Percentiles rank a stretch among this genome's conserved stretches.
Conservation (phyloP, 2,329 filamentous ascomycete genomes). For the Neofusicoccum kwambonambiense region DNA sequence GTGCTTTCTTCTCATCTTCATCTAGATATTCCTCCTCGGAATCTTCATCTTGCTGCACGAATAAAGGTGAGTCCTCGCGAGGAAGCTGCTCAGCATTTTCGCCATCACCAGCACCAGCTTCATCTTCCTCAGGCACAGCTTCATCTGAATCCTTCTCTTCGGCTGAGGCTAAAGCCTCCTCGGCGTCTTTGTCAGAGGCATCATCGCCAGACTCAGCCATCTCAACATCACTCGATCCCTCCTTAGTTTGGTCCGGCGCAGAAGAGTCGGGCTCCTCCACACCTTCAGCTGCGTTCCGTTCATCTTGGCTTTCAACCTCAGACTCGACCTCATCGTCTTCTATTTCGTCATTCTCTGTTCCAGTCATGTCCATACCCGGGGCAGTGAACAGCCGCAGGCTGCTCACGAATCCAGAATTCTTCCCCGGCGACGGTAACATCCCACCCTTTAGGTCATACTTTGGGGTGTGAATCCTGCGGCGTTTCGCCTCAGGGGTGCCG, state of each 20-base stretch:
- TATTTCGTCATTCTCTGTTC: constrained; percentile 13
- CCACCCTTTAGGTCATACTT: constrained; percentile 33
- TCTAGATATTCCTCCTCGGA: constrained; percentile 51
- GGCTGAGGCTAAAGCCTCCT: neutral
- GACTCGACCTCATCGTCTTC: neutral
- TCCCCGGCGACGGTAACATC: constrained; percentile 29
- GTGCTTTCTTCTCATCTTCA: constrained; percentile 55
- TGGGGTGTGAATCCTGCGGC: constrained; percentile 41
- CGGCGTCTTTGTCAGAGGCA: neutral
- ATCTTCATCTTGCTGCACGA: constrained; percentile 23
- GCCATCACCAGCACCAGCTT: neutral
- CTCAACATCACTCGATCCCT: neutral
- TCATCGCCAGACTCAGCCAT: neutral
- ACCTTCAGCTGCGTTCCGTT: neutral
- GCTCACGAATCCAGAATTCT: constrained; percentile 37
- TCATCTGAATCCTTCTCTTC: neutral
- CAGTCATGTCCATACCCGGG: constrained; percentile 45
- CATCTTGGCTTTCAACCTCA: neutral
- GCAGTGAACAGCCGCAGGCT: constrained; percentile 55
- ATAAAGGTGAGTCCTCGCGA: constrained; percentile 4
- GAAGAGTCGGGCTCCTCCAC: constrained; percentile 2
- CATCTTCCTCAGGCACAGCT: too few relatives aligned
- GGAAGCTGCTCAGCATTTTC: neutral
- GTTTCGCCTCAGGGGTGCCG: constrained; percentile 51
- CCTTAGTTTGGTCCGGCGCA: neutral